Percentiles rank a stretch among this genome's conserved stretches.
Conservation (phyloP, 495 filamentous ascomycete genomes). For the Cladorrhinum samala region DNA sequence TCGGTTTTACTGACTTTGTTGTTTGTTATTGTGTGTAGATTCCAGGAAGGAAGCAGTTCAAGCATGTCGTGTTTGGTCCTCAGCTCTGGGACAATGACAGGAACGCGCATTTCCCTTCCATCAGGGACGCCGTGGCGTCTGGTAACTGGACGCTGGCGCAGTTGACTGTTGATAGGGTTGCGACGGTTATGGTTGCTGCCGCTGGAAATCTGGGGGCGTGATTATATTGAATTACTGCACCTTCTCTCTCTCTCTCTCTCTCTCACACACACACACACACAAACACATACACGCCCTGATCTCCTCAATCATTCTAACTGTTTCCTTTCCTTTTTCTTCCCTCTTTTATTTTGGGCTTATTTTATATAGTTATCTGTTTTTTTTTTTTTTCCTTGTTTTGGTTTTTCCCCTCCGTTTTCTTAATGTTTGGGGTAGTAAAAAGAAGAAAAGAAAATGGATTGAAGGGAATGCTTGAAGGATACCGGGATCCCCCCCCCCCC, state of each 20-base stretch:
- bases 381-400: neutral
- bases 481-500: no score
- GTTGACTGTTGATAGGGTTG: constrained; percentile 63
- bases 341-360: no score
- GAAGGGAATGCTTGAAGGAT: no score
- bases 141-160: constrained; percentile 67
- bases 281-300: no score
- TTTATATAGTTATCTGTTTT: neutral
- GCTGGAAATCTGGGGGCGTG: constrained; percentile 27
- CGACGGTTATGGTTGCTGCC: constrained; percentile 60
- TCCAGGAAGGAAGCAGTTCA: constrained; percentile 87
- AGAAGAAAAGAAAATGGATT: neutral
- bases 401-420: neutral
- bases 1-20: no score
- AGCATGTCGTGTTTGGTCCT: constrained; percentile 85
- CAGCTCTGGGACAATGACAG: constrained; percentile 65
- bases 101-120: constrained; percentile 74
- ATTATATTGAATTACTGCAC: neutral
- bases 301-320: no score
- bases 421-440: no score
- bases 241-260: neutral
- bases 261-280: no score
- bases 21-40: no score
- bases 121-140: constrained; percentile 71
- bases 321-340: no score